Conservation (phyloP, 2,329 filamentous ascomycete genomes). For the Penicillium sp. region DNA sequence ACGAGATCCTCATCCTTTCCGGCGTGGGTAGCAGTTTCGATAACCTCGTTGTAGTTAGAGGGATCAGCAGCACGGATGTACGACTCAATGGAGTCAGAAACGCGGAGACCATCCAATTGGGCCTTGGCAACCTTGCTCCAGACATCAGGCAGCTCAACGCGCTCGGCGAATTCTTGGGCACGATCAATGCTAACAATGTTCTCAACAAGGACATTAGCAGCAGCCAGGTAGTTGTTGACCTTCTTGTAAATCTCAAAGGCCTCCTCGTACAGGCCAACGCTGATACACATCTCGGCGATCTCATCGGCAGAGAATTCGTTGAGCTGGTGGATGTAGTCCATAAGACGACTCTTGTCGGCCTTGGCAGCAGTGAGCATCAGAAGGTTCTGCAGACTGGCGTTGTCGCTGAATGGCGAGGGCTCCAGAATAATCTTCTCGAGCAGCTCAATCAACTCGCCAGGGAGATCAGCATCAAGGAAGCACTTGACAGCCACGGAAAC, state of each 20-base stretch:
- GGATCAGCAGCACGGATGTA: slow-evolving; percentile 96
- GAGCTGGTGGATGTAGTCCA: slow-evolving; percentile 94
- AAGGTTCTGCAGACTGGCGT: slow-evolving; percentile 92
- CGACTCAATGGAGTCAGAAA: slow-evolving; percentile 90
- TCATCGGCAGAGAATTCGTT: slow-evolving; percentile 89
- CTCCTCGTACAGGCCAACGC: slow-evolving; percentile 93
- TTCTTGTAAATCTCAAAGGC: slow-evolving; percentile 99
- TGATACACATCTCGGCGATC: slow-evolving; percentile 89
- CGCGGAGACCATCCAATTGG: slow-evolving; percentile 91
- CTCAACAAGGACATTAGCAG: slow-evolving; percentile 90
- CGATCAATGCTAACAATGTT: slow-evolving; percentile 98
- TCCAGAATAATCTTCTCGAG: slow-evolving; percentile 99
- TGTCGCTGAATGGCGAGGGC: slow-evolving; percentile 98
- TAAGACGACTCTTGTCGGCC: slow-evolving; percentile 90
- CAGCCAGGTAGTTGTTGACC: slow-evolving; percentile 83
- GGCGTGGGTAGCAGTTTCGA: slow-evolving; percentile 91
- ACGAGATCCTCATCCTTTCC: slow-evolving; percentile 98
- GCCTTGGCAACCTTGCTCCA: slow-evolving; percentile 99
- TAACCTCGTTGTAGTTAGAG: slow-evolving; percentile 92
- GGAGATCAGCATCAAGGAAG: slow-evolving; percentile 88
- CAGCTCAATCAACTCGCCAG: slow-evolving; percentile 92
- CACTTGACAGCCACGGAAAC: slow-evolving; percentile 93
- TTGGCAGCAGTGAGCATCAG: slow-evolving; percentile 96
- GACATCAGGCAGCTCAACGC: slow-evolving; percentile 89
- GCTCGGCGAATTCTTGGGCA: slow-evolving; percentile 92